phyloP scores from a whole-genome alignment of 257 asterid species.

The Lavandula angustifolia region DNA sequence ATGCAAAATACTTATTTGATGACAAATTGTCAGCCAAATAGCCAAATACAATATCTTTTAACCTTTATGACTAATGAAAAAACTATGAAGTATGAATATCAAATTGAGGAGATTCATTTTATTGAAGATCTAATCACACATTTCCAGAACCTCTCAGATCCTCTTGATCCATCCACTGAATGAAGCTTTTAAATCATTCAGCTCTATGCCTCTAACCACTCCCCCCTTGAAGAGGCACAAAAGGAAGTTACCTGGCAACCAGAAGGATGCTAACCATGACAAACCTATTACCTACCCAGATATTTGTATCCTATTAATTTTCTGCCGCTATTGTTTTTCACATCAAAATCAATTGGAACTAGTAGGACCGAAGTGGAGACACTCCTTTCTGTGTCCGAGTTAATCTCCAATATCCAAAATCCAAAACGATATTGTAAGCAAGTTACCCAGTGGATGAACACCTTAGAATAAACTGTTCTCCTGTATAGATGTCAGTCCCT shows the following conservation, averaged over 20 bases:
- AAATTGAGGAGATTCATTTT: neutral
- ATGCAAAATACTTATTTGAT: neutral
- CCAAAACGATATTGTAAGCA: neutral
- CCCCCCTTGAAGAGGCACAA: too few relatives aligned
- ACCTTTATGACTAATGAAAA: neutral
- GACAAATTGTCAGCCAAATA: neutral
- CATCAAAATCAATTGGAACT: conserved; percentile 13
- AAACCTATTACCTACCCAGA: too few relatives aligned
- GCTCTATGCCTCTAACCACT: too few relatives aligned
- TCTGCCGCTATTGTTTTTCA: neutral
- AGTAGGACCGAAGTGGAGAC: neutral
- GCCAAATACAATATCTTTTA: too few relatives aligned
- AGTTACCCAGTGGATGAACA: neutral
- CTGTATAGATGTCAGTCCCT: conserved; percentile 8
- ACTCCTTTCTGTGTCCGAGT: neutral
- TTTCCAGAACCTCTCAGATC: too few relatives aligned
- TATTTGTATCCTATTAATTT: neutral
- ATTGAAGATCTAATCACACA: neutral
- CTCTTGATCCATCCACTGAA: too few relatives aligned
- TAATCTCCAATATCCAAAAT: conserved; percentile 14
- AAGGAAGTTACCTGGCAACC: too few relatives aligned
- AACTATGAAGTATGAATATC: conserved; percentile 8
- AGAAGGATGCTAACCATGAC: too few relatives aligned
- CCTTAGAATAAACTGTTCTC: neutral
- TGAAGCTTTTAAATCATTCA: too few relatives aligned